Evolutionary conservation across 352 stramenopile species (phyloP), one percentile per base, ranked within the genome.

Genomic region (Globisporangium okanoganense): DNA sequence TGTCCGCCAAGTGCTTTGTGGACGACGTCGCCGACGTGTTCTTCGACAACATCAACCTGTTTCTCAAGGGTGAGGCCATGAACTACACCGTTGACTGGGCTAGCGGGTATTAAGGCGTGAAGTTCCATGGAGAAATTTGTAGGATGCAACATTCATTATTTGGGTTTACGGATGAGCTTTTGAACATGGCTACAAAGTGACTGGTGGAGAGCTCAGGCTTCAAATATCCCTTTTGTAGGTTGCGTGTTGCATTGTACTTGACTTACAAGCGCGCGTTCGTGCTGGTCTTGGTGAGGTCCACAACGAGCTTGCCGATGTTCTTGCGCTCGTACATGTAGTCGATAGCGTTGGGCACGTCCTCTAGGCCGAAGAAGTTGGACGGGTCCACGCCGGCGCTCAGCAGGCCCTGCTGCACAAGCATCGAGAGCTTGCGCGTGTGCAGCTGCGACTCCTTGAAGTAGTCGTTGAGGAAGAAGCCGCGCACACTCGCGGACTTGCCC

Each of bases 21-120:
- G 75, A 82, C 25, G 86, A 96, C 67, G 80, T 96, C 16, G 88
- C 87, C 9, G 75, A 83, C 27, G 67, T 96, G 12, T 95, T 97
- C 49, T 45, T 85, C 27, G 62, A 71, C 43, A 89, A 88, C 58
- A 65, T 87, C 63, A 72, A 82, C 38, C 60, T 57, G 24, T 76
- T 67, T 7, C 64, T 89, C 38, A 57, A 66, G 12, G 45, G 66
- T 8, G 43, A 83, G 54, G 66, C 68, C 9, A 68, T 89, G 38
- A 36, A 72, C 38, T 89, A 82, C 66, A 18, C 47, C 1, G 69
- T 89, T 0, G 71, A 89, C 66, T 89, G 79, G 79, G 7, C 43
- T 2, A 73, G 65, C 0, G 79, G 79, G 0, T 89, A 89, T 56
- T 89, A 64, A 61, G 22, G 24, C 13, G 24, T 16, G 22, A 47